Evolutionary conservation across 1,284 basidiomycete genomes (phyloP).

Genomic region (Lignosus rhinocerotis): DNA sequence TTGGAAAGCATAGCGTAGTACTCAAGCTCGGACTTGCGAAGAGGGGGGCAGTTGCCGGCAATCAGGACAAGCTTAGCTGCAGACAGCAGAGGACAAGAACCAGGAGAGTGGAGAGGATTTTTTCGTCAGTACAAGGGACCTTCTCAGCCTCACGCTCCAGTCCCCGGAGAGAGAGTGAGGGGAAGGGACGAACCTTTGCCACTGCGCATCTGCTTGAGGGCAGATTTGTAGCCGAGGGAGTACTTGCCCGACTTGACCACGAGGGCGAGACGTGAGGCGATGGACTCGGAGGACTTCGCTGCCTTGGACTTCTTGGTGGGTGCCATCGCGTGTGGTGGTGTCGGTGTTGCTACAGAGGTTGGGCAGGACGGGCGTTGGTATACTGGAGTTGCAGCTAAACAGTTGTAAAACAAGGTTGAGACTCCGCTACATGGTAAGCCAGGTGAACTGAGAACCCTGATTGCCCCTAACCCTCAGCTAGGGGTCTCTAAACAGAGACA

Average conservation of each 20-base stretch:
- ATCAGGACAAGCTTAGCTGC: conserved; percentile 98
- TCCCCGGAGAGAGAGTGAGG: conserved; percentile 61
- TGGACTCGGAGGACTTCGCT: conserved; percentile 90
- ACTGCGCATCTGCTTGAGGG: conserved; percentile 96
- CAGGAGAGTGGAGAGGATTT: conserved; percentile 21
- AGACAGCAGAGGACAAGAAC: conserved; percentile 14
- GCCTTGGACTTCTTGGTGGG: conserved; percentile 94
- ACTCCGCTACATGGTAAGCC: conserved; percentile 3
- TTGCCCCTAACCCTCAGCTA: conserved; percentile 22
- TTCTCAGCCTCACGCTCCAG: conserved; percentile 98
- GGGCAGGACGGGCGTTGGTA: conserved; percentile 9
- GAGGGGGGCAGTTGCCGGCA: conserved; percentile 98
- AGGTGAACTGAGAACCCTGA: neutral
- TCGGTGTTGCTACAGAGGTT: conserved; percentile 18
- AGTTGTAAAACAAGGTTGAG: conserved; percentile 28
- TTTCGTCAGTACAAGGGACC: conserved; percentile 78
- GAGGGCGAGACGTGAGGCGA: conserved; percentile 93
- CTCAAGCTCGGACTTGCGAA: conserved; percentile 99
- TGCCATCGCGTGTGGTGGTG: conserved; percentile 64
- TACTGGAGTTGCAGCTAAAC: conserved; percentile 14
- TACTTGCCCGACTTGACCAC: conserved; percentile 98
- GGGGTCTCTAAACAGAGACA: conserved; percentile 24
- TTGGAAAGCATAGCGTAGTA: conserved; percentile 99
- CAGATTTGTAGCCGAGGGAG: conserved; percentile 94
- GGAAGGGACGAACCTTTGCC: conserved; percentile 84